These are phyloP conservation scores for Solanum virginianum DNA, from an alignment of 257 asterid genomes.

Conservation along the genomic window DNA sequence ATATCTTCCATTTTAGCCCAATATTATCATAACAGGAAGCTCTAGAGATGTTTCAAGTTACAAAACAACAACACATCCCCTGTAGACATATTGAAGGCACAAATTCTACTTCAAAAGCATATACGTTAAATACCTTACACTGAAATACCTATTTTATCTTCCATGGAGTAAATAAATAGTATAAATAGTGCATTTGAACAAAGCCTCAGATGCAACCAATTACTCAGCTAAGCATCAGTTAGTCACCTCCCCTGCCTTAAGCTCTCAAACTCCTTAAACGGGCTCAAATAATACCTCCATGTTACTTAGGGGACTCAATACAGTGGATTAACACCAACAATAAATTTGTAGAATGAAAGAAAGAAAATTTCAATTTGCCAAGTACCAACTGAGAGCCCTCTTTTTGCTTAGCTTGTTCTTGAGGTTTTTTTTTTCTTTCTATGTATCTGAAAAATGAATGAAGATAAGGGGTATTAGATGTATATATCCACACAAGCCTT, in stretches of 20 bases:
- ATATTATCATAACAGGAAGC: not conserved
- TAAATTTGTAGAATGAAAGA: no score
- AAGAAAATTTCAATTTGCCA: no score
- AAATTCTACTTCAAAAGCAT: not conserved
- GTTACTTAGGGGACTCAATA: no score
- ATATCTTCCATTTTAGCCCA: not conserved
- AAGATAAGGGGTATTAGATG: no score
- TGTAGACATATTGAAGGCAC: not conserved
- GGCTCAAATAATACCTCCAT: no score
- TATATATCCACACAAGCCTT: no score
- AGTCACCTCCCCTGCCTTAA: not conserved
- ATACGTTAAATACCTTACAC: not conserved
- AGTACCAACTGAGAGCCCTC: no score
- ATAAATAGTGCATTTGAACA: not conserved
- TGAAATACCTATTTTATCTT: not conserved
- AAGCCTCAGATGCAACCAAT: not conserved
- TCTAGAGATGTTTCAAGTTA: not conserved
- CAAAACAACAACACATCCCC: not conserved
- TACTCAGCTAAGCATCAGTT: not conserved
- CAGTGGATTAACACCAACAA: no score
- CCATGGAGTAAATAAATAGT: not conserved
- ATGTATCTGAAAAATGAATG: no score
- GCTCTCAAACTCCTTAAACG: no score
- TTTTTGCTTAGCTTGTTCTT: no score
- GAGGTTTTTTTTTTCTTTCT: no score